phyloP scores from a whole-genome alignment of 1,284 basidiomycete genomes.

The Inonotus obliquus region DNA sequence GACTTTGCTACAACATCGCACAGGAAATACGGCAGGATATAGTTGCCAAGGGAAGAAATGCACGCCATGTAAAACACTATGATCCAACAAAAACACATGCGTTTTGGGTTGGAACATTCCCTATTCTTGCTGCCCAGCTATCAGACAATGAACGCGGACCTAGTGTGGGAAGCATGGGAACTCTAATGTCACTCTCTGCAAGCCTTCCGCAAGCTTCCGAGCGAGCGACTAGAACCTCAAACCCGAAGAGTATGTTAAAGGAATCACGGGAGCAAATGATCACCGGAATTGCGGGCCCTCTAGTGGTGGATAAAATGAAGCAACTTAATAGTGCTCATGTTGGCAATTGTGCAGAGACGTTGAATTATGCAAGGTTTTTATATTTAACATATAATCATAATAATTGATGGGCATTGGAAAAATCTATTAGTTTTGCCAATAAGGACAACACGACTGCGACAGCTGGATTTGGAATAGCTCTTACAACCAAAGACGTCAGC shows the following conservation, averaged over 20 bases:
- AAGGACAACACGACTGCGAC: background rate
- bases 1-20: background rate
- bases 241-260: background rate
- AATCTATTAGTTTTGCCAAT: background rate
- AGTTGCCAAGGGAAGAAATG: background rate
- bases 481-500: background rate
- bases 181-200: background rate
- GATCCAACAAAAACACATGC: background rate
- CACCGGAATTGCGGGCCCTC: background rate
- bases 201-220: background rate
- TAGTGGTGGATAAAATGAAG: background rate
- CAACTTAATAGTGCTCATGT: background rate
- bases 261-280: background rate
- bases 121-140: background rate
- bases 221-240: background rate
- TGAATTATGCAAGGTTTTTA: background rate
- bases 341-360: background rate
- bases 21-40: background rate
- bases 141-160: background rate
- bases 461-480: background rate
- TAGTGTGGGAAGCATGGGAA: background rate
- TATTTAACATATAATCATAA: background rate
- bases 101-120: background rate
- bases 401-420: background rate
- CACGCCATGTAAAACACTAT: background rate